Conservation (phyloP, 1,284 basidiomycete species). For the Ustilago cynodontis region DNA sequence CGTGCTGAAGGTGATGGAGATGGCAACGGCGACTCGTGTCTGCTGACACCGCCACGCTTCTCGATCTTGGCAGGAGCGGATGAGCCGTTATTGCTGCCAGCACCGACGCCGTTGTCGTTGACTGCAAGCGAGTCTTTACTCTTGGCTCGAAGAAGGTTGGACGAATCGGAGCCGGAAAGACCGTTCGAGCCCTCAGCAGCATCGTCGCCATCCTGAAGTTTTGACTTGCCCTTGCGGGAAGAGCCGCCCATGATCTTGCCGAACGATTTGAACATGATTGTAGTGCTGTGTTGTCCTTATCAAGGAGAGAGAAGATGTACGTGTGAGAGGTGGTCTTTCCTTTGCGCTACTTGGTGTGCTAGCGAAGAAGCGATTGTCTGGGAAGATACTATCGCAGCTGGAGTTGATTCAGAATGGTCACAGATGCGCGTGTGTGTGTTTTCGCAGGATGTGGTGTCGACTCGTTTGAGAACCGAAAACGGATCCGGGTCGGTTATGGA, state of each 20-base stretch:
- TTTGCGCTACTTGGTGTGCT: too few species aligned
- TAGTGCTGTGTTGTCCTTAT: not conserved
- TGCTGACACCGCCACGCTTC: constrained; percentile 61
- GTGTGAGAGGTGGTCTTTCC: too few species aligned
- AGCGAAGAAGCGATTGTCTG: not conserved
- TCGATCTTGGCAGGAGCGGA: constrained; percentile 58
- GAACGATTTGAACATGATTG: constrained; percentile 66
- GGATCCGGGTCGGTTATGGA: not conserved
- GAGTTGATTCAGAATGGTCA: not conserved
- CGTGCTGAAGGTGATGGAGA: constrained; percentile 59
- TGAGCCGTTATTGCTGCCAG: constrained; percentile 22
- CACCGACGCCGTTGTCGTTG: constrained; percentile 25
- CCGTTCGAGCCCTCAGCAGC: constrained; percentile 31
- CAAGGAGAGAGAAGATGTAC: not conserved
- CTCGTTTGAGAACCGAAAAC: not conserved
- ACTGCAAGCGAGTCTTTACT: constrained; percentile 41
- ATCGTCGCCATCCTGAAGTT: constrained; percentile 49
- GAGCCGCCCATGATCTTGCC: constrained; percentile 67
- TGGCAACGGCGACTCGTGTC: constrained; percentile 63
- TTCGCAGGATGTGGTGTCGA: not conserved
- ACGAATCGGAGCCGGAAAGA: constrained; percentile 45
- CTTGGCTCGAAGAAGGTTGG: constrained; percentile 38
- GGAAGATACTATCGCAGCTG: too few species aligned
- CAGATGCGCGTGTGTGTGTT: not conserved
- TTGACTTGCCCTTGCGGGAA: constrained; percentile 64